Base-by-base conservation (phyloP, 495 filamentous ascomycete species). In the Staphylotrichum tortipilum region DNA sequence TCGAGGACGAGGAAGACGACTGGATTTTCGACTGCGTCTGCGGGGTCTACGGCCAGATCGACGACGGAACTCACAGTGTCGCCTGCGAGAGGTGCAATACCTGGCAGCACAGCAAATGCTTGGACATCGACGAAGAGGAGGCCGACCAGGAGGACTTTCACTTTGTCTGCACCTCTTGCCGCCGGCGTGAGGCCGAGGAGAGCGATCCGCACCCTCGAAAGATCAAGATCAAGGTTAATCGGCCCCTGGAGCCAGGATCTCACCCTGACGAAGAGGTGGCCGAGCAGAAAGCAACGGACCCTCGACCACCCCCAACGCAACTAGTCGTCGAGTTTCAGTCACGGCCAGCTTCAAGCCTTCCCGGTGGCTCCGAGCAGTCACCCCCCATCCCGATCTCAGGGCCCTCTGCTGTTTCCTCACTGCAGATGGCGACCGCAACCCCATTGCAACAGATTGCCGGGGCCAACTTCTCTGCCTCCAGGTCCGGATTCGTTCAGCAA, bases 21-120 rank as follows among this genome's bases (percentile, higher is more conserved):
- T 96, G 92, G 92, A 76, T 88, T 26, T 97, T 98, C 61, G 92
- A 97, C 60, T 98, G 92, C 66, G 77, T 84, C 12, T 98, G 92
- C 66, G 89, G 89, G 22, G 78, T 85, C 23, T 82, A 95, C 65
- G 91, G 92, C 34, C 82, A 92, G 58, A 83, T 94, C 30, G 91
- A 96, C 56, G 92, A 96, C 57, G 92, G 92, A 40, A 83, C 86
- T 2, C 88, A 94, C 63, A 95, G 86, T 62, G 80, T 98, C 50
- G 84, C 89, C n/a, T 98, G 92, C 63, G 92, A 97, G 59, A 83
- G 76, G 41, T 98, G 92, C 74, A 92, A 85, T 62, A 82, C 94
- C 17, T 98, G 92, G 92, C 91, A 96, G 62, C 92, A 96, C 58
- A 91, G 86, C 71, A 84, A 82, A 41, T 98, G 92, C 59, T 79